Conservation (phyloP, 768 basidiomycete genomes). For the Trametes punicea region DNA sequence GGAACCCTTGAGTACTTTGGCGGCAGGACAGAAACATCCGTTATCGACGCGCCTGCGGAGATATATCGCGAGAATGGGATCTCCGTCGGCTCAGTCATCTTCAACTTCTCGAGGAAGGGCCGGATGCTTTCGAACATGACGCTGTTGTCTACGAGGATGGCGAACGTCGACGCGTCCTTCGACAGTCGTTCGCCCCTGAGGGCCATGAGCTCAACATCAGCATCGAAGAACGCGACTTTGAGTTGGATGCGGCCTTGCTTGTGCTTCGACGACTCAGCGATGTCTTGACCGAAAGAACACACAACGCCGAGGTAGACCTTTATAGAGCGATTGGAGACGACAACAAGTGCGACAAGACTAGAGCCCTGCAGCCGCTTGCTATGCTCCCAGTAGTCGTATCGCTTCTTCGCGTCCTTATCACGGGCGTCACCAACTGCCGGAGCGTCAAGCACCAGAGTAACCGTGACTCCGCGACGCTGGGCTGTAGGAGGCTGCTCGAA, state of each 20-base stretch:
- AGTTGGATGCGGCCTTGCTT: conserved; percentile 38
- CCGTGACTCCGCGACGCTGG: conserved; percentile 51
- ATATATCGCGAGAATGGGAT: conserved; percentile 56
- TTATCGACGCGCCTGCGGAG: conserved; percentile 36
- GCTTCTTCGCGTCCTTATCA: conserved; percentile 33
- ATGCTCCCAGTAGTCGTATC: conserved; percentile 60
- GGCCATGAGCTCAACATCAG: conserved; percentile 47
- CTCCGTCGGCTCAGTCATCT: conserved; percentile 47
- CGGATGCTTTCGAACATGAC: conserved; percentile 67
- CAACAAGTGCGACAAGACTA: conserved; percentile 60
- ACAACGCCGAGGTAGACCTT: conserved; percentile 53
- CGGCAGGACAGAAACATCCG: conserved; percentile 37
- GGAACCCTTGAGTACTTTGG: conserved; percentile 55
- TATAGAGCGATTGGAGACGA: conserved; percentile 26
- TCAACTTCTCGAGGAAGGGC: conserved; percentile 63
- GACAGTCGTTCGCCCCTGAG: conserved; percentile 36
- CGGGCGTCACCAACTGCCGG: conserved; percentile 54
- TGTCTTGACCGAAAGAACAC: conserved; percentile 40
- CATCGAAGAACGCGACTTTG: conserved; percentile 62
- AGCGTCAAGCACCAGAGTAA: conserved; percentile 43
- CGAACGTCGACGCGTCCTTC: conserved; percentile 15
- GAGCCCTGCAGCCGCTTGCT: conserved; percentile 60
- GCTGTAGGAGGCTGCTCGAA: conserved; percentile 37
- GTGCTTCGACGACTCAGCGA: conserved; percentile 42
- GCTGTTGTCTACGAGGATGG: conserved; percentile 53